A percentile compares a stretch with the other conserved stretches of the same genome.
Evolutionary conservation across 2,329 filamentous ascomycete species (phyloP).

Genomic region (Ophiostoma sp.): DNA sequence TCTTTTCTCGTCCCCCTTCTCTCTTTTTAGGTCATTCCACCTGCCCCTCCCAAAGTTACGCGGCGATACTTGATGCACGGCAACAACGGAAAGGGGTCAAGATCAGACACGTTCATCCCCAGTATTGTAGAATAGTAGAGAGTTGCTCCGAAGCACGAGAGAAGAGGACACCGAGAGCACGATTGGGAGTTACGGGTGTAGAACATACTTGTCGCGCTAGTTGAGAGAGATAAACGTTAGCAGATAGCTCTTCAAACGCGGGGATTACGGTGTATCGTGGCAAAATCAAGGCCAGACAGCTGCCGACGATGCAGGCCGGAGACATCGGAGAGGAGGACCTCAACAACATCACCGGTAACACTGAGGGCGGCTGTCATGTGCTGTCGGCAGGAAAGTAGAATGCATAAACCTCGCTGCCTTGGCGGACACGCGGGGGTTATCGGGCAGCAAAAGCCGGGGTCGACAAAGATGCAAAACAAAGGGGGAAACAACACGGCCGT

Average conservation of each 20-base stretch:
- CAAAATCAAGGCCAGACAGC: not conserved
- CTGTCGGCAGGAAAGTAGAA: not conserved
- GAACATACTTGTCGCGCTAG: conserved; percentile 23
- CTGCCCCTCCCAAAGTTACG: not conserved
- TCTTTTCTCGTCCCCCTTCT: not conserved
- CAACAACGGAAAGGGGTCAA: not conserved
- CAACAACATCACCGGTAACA: not conserved
- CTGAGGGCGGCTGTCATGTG: not conserved
- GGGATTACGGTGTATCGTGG: not conserved
- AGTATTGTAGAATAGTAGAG: not conserved
- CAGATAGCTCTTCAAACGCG: conserved; percentile 2
- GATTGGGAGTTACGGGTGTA: not conserved
- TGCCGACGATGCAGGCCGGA: not conserved
- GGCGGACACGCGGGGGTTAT: conserved; percentile 2
- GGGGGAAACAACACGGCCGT: not conserved
- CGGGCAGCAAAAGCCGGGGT: not conserved
- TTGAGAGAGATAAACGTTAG: conserved; percentile 12
- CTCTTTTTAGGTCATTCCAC: not conserved
- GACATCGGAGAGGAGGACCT: not conserved
- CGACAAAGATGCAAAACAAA: not conserved
- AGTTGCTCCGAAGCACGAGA: not conserved
- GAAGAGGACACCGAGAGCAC: too few relatives aligned
- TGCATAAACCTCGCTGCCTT: not conserved
- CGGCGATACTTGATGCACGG: not conserved
- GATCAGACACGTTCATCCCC: not conserved